Percentiles rank a stretch among this genome's conserved stretches.
These are phyloP conservation scores for Lipomyces oligophaga DNA, from an alignment of 805 yeast species.

Conservation along the genomic window DNA sequence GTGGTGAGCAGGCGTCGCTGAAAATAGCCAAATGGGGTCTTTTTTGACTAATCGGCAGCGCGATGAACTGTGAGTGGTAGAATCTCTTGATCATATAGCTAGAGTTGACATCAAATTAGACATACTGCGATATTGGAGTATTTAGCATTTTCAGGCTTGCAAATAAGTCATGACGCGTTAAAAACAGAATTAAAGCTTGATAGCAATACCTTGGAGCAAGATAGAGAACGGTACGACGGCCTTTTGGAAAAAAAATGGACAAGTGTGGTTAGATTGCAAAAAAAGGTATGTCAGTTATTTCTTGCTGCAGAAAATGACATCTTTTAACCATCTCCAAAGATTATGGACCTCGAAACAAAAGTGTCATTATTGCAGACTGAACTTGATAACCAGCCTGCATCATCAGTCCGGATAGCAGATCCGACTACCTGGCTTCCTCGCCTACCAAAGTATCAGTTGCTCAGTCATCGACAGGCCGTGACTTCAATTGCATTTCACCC, in stretches of 20 bases:
- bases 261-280: constrained; percentile 75
- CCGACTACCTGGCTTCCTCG: constrained; percentile 61
- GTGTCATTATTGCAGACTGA: constrained; percentile 43
- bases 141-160: constrained; percentile 10
- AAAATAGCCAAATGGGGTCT: no score
- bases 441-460: constrained; percentile 41
- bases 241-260: constrained; percentile 79
- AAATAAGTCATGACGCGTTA: constrained; percentile 8
- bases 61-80: constrained; percentile 20
- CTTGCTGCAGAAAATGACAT: neutral
- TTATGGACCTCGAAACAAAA: constrained; percentile 62
- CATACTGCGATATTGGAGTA: constrained; percentile 19
- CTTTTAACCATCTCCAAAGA: constrained; percentile 4
- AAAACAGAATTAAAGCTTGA: constrained; percentile 6
- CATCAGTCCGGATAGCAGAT: constrained; percentile 29
- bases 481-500: constrained; percentile 73
- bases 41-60: constrained; percentile 23
- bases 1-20: no score
- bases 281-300: constrained; percentile 41
- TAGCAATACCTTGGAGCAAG: neutral
- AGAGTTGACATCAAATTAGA: constrained; percentile 2
- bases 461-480: constrained; percentile 59
- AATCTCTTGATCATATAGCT: neutral
- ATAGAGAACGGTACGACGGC: constrained; percentile 23
- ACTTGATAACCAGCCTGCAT: constrained; percentile 44